A percentile compares a stretch with the other conserved stretches of the same genome.
Conservation (phyloP, 2,329 filamentous ascomycete species). For the Penicillium sp. region DNA sequence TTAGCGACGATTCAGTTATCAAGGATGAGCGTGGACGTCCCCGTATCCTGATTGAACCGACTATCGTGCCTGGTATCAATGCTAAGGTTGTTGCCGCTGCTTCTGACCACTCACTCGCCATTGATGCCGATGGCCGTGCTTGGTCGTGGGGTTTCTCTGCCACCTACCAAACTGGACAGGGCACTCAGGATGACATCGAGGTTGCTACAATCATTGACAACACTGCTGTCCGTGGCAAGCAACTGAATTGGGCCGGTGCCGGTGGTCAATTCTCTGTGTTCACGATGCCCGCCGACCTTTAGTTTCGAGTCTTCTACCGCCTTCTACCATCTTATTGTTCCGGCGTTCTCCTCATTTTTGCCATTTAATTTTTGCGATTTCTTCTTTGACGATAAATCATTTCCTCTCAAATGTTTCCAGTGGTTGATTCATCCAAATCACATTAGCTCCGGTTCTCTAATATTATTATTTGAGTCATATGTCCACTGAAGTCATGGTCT, state of each 20-base stretch:
- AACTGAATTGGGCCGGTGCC: constrained; percentile 76
- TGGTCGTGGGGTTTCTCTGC: constrained; percentile 80
- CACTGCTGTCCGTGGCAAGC: constrained; percentile 73
- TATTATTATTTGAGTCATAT: not conserved
- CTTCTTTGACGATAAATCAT: not conserved
- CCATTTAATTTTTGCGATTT: not conserved
- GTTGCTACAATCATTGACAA: constrained; percentile 81
- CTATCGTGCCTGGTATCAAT: constrained; percentile 59
- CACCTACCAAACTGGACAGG: constrained; percentile 79
- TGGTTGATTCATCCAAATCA: not conserved
- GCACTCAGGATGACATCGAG: constrained; percentile 75
- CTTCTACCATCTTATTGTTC: not conserved
- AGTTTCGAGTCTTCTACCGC: not conserved
- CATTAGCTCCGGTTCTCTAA: not conserved
- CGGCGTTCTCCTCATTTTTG: not conserved
- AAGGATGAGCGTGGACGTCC: constrained; percentile 65
- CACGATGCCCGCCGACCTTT: constrained; percentile 29
- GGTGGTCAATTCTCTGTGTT: constrained; percentile 71
- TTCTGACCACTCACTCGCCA: constrained; percentile 71
- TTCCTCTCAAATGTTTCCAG: not conserved
- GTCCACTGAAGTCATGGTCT: not conserved
- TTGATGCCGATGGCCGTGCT: constrained; percentile 68
- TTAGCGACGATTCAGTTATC: constrained; percentile 61
- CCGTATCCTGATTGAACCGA: constrained; percentile 72
- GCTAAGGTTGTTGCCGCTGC: constrained; percentile 62